Evolutionary conservation across 2,329 filamentous ascomycete genomes (phyloP), one percentile per base, ranked within the genome.

Genomic region (Fusarium sp.): DNA sequence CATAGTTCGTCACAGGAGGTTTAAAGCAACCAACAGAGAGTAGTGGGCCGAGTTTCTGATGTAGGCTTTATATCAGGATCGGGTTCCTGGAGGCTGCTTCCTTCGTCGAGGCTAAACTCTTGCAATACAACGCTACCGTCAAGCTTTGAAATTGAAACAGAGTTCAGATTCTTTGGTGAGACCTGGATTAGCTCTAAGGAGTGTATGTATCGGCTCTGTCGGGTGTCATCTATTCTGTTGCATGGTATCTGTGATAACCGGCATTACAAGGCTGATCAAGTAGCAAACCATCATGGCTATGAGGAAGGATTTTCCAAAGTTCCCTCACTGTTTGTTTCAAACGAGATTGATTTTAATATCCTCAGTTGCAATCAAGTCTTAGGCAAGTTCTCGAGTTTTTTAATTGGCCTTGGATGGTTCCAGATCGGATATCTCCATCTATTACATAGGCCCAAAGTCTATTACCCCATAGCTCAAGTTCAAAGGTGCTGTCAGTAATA

Each of bases 151-250:
- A 33, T 6, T 3, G 8, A 24, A 26, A 33, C 3, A 33, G 7
- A 3, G 16, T 14, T 4, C 4, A 20, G 3, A 4, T 7, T 33
- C 1, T 3, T 4, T 7, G 2, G 31, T 7, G 5, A n/a, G 7
- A 18, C 3, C 1, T 7, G 11, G 3, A 12, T 3, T 4, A 11
- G 6, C 8, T 50, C 0, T 24, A 5, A 20, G 6, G 12, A 24
- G 12, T 24, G 5, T 20, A 11, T 20, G 6, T 3, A 14, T 3
- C 7, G 11, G 16, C 4, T 10, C 22, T 24, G 7, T 4, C 9
- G 2, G 5, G 31, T 22, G 13, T 22, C 5, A 2, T 35, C 30
- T 35, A 24, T 12, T 6, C 15, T 26, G 13, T 22, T 35, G n/a
- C 13, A 20, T 51, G 7, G 6, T 6, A 26, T 26, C 5, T 7